Evolutionary conservation across 257 asterid species (phyloP).

Genomic region (Jaltomata sinuosa): DNA sequence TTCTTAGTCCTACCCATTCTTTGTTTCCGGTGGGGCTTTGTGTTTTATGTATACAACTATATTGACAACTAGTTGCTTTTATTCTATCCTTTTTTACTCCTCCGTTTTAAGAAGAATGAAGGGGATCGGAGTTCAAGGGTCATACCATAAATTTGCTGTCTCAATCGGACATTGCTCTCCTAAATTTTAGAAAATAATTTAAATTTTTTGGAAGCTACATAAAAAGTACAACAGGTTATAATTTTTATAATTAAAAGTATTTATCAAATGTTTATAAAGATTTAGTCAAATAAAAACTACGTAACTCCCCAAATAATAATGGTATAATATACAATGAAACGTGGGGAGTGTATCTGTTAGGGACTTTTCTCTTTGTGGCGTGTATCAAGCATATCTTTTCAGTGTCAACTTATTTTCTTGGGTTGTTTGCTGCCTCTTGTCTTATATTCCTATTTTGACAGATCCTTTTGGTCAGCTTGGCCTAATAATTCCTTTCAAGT

Average conservation of each 20-base stretch:
- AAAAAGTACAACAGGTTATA: not conserved
- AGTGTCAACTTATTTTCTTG: not conserved
- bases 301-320: not conserved
- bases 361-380: not conserved
- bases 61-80: not conserved
- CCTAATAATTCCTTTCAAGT: not conserved
- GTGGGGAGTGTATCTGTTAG: not conserved
- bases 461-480: not conserved
- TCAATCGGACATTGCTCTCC: not conserved
- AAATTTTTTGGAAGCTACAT: not conserved
- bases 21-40: not conserved
- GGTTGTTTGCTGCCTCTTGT: not conserved
- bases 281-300: not conserved
- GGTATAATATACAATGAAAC: not conserved
- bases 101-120: not conserved
- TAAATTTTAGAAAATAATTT: not conserved
- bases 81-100: not conserved
- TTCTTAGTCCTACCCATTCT: not conserved
- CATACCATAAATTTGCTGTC: not conserved
- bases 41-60: not conserved
- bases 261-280: not conserved
- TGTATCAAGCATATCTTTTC: not conserved
- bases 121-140: not conserved
- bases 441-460: not conserved
- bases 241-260: not conserved